These are phyloP conservation scores for Wallacemonas collosoma DNA, from an alignment of 208 protist species.

Conservation along the genomic window DNA sequence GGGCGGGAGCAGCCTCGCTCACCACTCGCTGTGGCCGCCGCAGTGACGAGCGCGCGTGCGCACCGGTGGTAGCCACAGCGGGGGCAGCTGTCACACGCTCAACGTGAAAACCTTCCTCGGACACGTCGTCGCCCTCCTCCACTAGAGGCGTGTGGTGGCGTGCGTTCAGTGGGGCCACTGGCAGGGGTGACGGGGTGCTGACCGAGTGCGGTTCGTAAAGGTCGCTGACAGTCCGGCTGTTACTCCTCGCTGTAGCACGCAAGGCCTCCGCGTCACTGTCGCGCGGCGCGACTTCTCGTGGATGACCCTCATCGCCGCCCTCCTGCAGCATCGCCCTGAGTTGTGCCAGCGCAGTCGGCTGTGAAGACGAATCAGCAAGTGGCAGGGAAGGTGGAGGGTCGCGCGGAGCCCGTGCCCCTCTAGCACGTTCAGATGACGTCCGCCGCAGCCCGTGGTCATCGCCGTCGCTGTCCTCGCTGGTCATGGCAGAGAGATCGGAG, in stretches of 20 bases:
- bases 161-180: background rate
- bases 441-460: too few relatives aligned
- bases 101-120: background rate
- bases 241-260: background rate
- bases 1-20: too few relatives aligned
- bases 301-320: background rate
- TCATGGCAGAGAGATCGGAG: too few relatives aligned
- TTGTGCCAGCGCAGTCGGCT: constrained; percentile 9
- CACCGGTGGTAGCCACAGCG: too few relatives aligned
- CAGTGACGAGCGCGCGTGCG: background rate
- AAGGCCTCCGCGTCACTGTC: background rate
- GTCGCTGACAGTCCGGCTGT: constrained; percentile 2
- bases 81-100: background rate
- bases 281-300: too few relatives aligned
- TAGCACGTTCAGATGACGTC: too few relatives aligned
- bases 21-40: too few relatives aligned
- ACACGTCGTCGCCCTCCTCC: background rate
- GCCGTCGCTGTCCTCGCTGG: too few relatives aligned
- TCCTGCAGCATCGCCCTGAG: constrained; percentile 7
- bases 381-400: background rate
- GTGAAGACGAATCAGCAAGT: background rate
- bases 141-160: background rate
- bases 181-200: background rate
- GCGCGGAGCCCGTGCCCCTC: too few relatives aligned
- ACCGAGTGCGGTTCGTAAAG: background rate